Percentiles rank a stretch among this genome's conserved stretches.
Evolutionary conservation across 78 protist species (phyloP).

Genomic region (Speleostelium caveatum): DNA sequence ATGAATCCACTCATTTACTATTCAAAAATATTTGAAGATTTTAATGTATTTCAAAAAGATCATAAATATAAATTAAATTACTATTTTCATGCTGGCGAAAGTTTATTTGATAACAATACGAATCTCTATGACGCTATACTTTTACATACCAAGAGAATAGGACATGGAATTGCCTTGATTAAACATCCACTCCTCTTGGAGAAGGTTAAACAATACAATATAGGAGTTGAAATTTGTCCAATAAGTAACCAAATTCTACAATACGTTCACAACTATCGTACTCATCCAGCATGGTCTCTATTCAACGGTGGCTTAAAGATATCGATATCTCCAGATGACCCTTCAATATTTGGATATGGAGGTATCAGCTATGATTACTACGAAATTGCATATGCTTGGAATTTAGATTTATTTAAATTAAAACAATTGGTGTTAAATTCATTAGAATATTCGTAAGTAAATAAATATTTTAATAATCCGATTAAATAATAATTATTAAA

Average conservation of each 20-base stretch:
- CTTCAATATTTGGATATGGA: constrained; percentile 52
- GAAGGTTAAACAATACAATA: background rate
- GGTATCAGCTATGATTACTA: constrained; percentile 68
- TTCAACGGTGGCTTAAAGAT: constrained; percentile 67
- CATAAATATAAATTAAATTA: constrained; percentile 38
- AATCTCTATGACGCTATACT: constrained; percentile 87
- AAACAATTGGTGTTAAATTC: constrained; percentile 70
- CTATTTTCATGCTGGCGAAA: constrained; percentile 87
- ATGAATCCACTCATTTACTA: constrained; percentile 80
- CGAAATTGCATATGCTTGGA: constrained; percentile 39
- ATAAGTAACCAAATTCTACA: constrained; percentile 84
- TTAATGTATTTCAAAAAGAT: background rate
- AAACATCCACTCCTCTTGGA: constrained; percentile 73
- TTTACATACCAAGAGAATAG: constrained; percentile 78
- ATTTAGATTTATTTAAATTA: constrained; percentile 12
- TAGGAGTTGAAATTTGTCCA: constrained; percentile 88
- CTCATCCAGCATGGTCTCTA: constrained; percentile 75
- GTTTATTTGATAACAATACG: constrained; percentile 59
- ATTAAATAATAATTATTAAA: too few species aligned
- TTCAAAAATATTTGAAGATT: constrained; percentile 36
- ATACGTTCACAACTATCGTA: constrained; percentile 49
- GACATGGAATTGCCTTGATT: constrained; percentile 82
- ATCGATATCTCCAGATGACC: constrained; percentile 77
- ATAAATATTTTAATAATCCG: too few species aligned
- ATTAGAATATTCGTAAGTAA: constrained; percentile 4